Percentiles rank a stretch among this genome's conserved stretches.
Evolutionary conservation across 2,329 filamentous ascomycete species (phyloP).

Genomic region (Penicillium sp.): DNA sequence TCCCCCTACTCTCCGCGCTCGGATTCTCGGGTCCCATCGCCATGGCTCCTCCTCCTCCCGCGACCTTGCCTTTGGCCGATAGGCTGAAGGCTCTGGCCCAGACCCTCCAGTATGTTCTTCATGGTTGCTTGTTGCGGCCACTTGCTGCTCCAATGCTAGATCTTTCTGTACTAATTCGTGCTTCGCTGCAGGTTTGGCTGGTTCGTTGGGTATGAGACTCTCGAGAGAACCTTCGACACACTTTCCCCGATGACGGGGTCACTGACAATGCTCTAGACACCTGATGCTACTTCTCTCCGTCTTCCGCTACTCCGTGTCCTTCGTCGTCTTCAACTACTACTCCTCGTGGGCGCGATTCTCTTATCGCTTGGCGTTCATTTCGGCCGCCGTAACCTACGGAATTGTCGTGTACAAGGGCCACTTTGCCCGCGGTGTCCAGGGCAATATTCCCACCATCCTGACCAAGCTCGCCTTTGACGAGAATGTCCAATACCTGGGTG

Average conservation of each 20-base stretch:
- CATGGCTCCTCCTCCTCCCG: constrained; percentile 73
- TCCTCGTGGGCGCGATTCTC: constrained; percentile 73
- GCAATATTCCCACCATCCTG: constrained; percentile 60
- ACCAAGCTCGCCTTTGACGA: constrained; percentile 76
- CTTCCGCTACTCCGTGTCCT: constrained; percentile 78
- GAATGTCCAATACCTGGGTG: constrained; percentile 97
- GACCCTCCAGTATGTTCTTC: constrained; percentile 77
- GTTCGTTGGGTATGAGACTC: constrained; percentile 69
- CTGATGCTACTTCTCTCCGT: constrained; percentile 80
- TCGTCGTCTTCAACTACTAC: constrained; percentile 84
- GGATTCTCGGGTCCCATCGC: constrained; percentile 9
- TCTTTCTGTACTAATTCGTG: constrained; percentile 30
- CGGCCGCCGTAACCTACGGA: constrained; percentile 88
- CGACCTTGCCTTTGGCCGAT: constrained; percentile 68
- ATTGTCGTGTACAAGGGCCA: constrained; percentile 99
- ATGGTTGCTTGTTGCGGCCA: constrained; percentile 10
- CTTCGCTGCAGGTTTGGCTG: constrained; percentile 57
- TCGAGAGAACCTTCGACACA: constrained; percentile 5
- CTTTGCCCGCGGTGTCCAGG: constrained; percentile 74
- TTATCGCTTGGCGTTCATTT: constrained; percentile 87
- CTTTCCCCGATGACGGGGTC: constrained; percentile 1
- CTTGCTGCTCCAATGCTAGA: constrained; percentile 8
- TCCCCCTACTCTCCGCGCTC: constrained; percentile 5
- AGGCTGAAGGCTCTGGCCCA: constrained; percentile 75
- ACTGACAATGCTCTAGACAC: constrained; percentile 60